Evolutionary conservation across 371 early-diverging fungal species (phyloP).

Genomic region (Lichtheimia corymbifera): DNA sequence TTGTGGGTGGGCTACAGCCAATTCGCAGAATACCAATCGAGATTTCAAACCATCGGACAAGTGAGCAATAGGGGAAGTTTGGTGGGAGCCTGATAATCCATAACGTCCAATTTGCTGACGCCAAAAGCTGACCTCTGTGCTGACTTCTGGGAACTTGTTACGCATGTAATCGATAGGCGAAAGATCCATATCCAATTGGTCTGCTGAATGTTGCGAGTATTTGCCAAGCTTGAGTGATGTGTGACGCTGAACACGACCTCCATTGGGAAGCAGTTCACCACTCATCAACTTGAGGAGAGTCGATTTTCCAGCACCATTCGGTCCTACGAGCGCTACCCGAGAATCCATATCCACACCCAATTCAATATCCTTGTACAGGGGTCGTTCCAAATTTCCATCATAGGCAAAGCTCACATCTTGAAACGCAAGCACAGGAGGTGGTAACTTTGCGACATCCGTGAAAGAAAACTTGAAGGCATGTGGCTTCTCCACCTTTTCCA

Average conservation of each 20-base stretch:
- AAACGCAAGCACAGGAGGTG: slow-evolving; percentile 97
- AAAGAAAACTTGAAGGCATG: slow-evolving; percentile 85
- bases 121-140: slow-evolving; percentile 69
- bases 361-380: slow-evolving; percentile 87
- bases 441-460: slow-evolving; percentile 84
- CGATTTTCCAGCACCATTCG: slow-evolving; percentile 93
- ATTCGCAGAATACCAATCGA: slow-evolving; percentile 94
- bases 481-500: slow-evolving; percentile 87
- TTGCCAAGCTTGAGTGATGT: slow-evolving; percentile 91
- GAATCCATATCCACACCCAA: slow-evolving; percentile 97
- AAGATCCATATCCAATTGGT: slow-evolving; percentile 86
- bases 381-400: slow-evolving; percentile 77
- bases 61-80: slow-evolving; percentile 86
- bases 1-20: slow-evolving; percentile 88
- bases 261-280: slow-evolving; percentile 79
- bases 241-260: slow-evolving; percentile 88
- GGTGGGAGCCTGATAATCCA: slow-evolving; percentile 91
- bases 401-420: slow-evolving; percentile 92
- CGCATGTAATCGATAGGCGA: slow-evolving; percentile 94
- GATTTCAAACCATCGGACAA: slow-evolving; percentile 95
- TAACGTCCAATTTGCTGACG: slow-evolving; percentile 90
- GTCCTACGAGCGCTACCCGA: slow-evolving; percentile 89
- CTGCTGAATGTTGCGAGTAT: slow-evolving; percentile 97
- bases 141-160: slow-evolving; percentile 68
- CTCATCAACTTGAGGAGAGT: slow-evolving; percentile 93